Conservation (phyloP, 148 eudicot species). For the Vaccinium corymbosum region DNA sequence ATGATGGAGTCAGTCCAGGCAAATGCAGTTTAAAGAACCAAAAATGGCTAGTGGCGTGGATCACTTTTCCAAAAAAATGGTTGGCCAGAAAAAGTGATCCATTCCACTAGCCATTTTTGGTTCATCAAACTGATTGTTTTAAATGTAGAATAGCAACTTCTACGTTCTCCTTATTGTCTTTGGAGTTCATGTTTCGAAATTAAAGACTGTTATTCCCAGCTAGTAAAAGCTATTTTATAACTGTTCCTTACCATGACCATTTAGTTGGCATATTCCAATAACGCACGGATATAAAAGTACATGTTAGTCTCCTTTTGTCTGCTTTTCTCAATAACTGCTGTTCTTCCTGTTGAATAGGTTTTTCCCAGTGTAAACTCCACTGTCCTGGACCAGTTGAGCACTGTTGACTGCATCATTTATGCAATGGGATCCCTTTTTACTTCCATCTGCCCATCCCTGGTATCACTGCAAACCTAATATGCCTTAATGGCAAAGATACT, state of each 20-base stretch:
- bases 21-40: neutral
- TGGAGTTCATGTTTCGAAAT: neutral
- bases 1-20: neutral
- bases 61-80: neutral
- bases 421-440: conserved; percentile 99
- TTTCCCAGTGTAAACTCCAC: conserved; percentile 72
- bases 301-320: neutral
- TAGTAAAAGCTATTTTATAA: neutral
- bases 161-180: neutral
- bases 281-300: neutral
- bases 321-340: conserved; percentile 2
- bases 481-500: neutral
- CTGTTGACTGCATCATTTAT: conserved; percentile 78
- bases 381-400: conserved; percentile 70
- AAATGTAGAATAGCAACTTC: neutral
- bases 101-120: neutral
- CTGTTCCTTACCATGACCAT: neutral
- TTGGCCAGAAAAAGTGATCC: neutral
- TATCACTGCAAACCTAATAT: conserved; percentile 24
- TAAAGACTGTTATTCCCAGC: neutral
- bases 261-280: neutral
- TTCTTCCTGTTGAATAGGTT: conserved; percentile 49
- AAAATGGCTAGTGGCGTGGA: neutral
- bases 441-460: conserved; percentile 95
- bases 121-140: neutral